A percentile compares a stretch with the other conserved stretches of the same genome.
These are phyloP conservation scores for Dioscorea cayenensis DNA, from an alignment of 116 monocot species.

Conservation along the genomic window DNA sequence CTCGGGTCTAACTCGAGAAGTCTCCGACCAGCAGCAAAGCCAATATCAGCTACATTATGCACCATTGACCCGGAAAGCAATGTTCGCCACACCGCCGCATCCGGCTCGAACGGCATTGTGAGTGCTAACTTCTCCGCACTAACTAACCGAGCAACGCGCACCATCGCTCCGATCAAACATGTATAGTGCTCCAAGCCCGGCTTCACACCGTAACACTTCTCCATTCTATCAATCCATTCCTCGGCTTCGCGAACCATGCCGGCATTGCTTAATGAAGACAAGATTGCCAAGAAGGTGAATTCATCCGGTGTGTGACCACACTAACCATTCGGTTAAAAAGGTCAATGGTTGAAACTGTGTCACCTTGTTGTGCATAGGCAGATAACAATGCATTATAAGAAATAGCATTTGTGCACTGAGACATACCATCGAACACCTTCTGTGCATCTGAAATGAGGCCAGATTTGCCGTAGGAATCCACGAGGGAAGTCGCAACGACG, in stretches of 20 bases:
- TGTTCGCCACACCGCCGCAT: slow-evolving; percentile 60
- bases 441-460: slow-evolving; percentile 36
- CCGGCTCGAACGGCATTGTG: slow-evolving; percentile 51
- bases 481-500: slow-evolving; percentile 44
- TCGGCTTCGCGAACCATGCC: slow-evolving; percentile 29
- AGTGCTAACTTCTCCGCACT: slow-evolving; percentile 33
- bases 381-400: slow-evolving; percentile 51
- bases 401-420: slow-evolving; percentile 11
- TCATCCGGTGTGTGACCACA: slow-evolving; percentile 21
- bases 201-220: slow-evolving; percentile 10
- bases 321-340: slow-evolving; percentile 44
- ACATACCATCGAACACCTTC: slow-evolving; percentile 28
- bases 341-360: slow-evolving; percentile 1
- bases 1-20: slow-evolving; percentile 36
- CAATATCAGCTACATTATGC: slow-evolving; percentile 27
- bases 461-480: slow-evolving; percentile 54
- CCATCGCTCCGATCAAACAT: slow-evolving; percentile 53
- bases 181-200: slow-evolving; percentile 56
- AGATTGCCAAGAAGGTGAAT: slow-evolving; percentile 35
- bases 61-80: slow-evolving; percentile 41
- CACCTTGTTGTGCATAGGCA: slow-evolving; percentile 56
- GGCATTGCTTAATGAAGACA: slow-evolving; percentile 48
- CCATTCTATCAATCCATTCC: slow-evolving; percentile 45
- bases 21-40: slow-evolving; percentile 4
- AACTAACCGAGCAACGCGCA: slow-evolving; percentile 37